Evolutionary conservation across 2,329 filamentous ascomycete species (phyloP), one percentile per base, ranked within the genome.

Genomic region (Pezicula carpinea): DNA sequence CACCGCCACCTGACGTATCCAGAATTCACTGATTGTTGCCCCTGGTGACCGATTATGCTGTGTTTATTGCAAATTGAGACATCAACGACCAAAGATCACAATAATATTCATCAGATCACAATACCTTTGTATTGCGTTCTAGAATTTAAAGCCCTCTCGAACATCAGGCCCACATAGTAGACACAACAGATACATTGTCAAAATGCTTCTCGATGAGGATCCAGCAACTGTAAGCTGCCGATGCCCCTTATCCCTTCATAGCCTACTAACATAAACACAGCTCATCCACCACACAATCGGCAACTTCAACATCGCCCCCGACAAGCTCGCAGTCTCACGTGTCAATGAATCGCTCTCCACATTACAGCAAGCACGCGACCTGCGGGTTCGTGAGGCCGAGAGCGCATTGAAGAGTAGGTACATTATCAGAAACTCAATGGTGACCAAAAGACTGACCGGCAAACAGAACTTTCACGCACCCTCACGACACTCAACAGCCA

Each of bases 271-370:
- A 19, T 34, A 13, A 18, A 35, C 42, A 33, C 67, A 93, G 87
- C 85, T 96, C 63, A 95, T 99, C 71, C 79, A 85, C 64, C 87
- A 95, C 71, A 96, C 91, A 35, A 86, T 95, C 61, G 79, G 83
- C 60, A 96, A 96, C 76, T 99, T 99, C 82, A 93, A 95, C 73
- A 95, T 92, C 61, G 76, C 80, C 17, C 89, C 89, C 10, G 93
- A 99, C 75, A 93, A 90, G 63, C 75, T 82, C 55, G 87, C 88
- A 52, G 80, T 97, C 17, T 75, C 84, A 17, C 89, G 93, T 64
- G 86, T 97, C 64, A 82, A 82, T 66, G 88, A 91, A 65, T 92
- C 89, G 1, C 79, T 96, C 44, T 79, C 82, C 7, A 87, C 87
- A 0, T 82, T 99, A n/a, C 80, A 88, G 58, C 83, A 90, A 63